Base-by-base conservation (phyloP, 495 filamentous ascomycete genomes). In the Penicillium desertorum region DNA sequence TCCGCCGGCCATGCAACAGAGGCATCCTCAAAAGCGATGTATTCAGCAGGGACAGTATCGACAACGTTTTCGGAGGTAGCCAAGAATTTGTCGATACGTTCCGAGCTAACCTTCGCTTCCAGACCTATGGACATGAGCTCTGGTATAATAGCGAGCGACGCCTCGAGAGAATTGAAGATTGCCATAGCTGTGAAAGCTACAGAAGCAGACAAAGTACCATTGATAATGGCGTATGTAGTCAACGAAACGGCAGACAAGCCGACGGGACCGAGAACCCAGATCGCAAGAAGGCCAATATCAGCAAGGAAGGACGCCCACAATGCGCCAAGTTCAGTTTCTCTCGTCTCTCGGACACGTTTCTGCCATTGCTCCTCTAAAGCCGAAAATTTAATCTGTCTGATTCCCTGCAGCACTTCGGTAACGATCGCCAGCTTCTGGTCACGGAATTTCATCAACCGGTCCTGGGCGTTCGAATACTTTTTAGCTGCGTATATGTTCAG, bases 371-470 rank as follows among this genome's bases (percentile, higher is more conserved):
- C 68, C 65, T 96, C 91, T n/a, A 90, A 69, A 10, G 90, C 90
- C 1, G 88, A 89, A 61, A 96, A 92, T 62, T 96, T 96, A 67
- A 96, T 90, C 65, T 95, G 91, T 6, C 91, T 81, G 53, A 96
- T 93, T 47, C 87, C 91, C 59, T 89, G 85, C 0, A 96, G 72
- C 1, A 88, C 90, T 67, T 96, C 91, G 0, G 88, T 89, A 12
- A 96, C 80, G 1, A 92, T 79, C 0, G 80, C 85, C 78, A 92
- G 83, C 64, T 93, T 93, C 44, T 83, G 76, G 68, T 96, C 91
- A 54, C 89, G 79, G 11, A 85, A 74, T 64, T 88, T 90, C 91
- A 95, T 95, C 44, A 95, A 71, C 14, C 77, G 75, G 54, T 87
- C 86, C 62, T 92, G 88, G 11, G 87, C 78, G 8, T 75, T 73